Evolutionary conservation across 1,139 yeast species (phyloP).

Genomic region (Geotrichum macrosporum): DNA sequence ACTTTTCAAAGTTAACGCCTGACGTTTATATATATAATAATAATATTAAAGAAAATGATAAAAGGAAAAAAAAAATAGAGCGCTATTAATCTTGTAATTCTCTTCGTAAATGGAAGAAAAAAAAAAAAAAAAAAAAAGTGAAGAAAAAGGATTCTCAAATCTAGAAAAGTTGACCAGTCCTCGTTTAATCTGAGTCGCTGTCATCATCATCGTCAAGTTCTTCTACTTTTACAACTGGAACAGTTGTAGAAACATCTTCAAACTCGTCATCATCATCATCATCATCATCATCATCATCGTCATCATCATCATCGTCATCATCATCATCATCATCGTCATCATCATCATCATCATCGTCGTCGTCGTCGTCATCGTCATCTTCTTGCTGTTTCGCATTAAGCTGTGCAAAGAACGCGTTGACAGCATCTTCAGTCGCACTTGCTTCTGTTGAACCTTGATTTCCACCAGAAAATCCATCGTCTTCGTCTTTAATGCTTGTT

Average conservation of each 20-base stretch:
- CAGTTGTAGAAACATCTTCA: conserved; percentile 52
- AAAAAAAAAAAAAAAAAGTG: too few species aligned
- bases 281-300: conserved; percentile 43
- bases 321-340: too few species aligned
- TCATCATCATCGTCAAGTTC: conserved; percentile 30
- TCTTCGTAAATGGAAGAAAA: too few species aligned
- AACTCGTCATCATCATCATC: conserved; percentile 64
- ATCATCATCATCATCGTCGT: too few species aligned
- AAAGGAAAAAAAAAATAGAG: too few species aligned
- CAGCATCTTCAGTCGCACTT: conserved; percentile 56
- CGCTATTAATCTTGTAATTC: too few species aligned
- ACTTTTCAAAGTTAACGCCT: too few species aligned
- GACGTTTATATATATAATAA: too few species aligned
- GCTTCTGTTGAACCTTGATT: conserved; percentile 27
- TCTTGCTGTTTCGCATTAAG: conserved; percentile 60
- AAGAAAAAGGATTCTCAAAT: too few species aligned
- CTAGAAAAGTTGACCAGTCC: too few species aligned
- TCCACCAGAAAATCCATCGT: conserved; percentile 45
- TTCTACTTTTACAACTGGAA: conserved; percentile 39
- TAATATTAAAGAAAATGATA: too few species aligned
- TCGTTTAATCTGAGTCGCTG: conserved; percentile 34
- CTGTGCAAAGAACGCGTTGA: conserved; percentile 74
- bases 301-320: too few species aligned
- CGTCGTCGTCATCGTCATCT: conserved; percentile 45
- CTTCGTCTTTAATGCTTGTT: conserved; percentile 28